These are phyloP conservation scores for Colletotrichum sp. DNA, from an alignment of 2,329 filamentous ascomycete genomes.

Conservation along the genomic window DNA sequence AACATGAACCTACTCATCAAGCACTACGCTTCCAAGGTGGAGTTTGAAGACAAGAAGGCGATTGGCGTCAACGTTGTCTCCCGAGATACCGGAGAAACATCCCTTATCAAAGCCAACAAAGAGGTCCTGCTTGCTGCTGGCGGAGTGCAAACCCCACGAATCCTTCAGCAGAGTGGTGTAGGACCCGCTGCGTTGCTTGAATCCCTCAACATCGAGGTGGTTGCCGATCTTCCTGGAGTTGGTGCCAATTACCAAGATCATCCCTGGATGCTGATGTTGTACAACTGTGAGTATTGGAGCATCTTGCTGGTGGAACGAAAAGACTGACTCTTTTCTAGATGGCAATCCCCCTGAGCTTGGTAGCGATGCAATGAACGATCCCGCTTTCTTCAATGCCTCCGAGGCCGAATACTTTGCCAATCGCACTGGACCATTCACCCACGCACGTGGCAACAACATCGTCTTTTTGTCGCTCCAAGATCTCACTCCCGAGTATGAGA, in stretches of 20 bases:
- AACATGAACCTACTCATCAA: conserved; percentile 44
- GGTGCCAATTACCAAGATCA: conserved; percentile 21
- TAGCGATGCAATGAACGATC: conserved; percentile 33
- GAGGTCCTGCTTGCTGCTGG: conserved; percentile 49
- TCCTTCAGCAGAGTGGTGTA: conserved; percentile 56
- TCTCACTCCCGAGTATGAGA: conserved; percentile 28
- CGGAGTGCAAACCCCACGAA: conserved; percentile 42
- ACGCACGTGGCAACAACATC: conserved; percentile 25
- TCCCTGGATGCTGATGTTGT: conserved; percentile 4
- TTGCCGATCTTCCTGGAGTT: conserved; percentile 18
- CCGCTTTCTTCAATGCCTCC: conserved; percentile 36
- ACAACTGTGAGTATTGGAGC: not conserved
- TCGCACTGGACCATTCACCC: conserved; percentile 34
- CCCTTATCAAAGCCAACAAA: conserved; percentile 26
- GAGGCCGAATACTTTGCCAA: conserved; percentile 33
- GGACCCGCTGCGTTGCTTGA: conserved; percentile 43
- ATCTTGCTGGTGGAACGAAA: not conserved
- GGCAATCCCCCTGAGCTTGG: conserved; percentile 9
- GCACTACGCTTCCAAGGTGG: conserved; percentile 31
- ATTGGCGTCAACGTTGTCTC: conserved; percentile 39
- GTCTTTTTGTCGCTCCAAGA: conserved; percentile 24
- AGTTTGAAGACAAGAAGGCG: conserved; percentile 26
- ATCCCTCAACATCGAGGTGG: conserved; percentile 38
- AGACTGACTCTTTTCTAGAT: not conserved
- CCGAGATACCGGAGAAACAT: not conserved